These are phyloP conservation scores for Boletus mariae DNA, from an alignment of 1,284 basidiomycete species.

Conservation along the genomic window DNA sequence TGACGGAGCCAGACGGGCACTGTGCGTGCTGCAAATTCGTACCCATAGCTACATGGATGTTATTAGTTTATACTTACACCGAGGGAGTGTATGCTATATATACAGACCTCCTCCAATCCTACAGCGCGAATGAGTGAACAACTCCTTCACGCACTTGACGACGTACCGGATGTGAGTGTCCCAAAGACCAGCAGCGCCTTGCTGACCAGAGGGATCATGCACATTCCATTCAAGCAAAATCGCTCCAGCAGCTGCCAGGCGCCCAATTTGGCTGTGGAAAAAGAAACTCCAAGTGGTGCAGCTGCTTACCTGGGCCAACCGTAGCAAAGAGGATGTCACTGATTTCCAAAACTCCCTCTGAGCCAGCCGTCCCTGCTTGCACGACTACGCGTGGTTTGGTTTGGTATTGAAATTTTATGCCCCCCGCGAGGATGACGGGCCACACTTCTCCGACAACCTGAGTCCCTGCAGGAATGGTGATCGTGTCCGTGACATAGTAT, in stretches of 20 bases:
- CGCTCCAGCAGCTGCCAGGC: conserved; percentile 45
- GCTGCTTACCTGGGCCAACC: conserved; percentile 37
- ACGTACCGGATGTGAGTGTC: conserved; percentile 43
- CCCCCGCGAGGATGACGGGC: conserved; percentile 49
- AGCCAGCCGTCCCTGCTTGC: conserved; percentile 40
- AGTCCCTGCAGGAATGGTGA: conserved; percentile 51
- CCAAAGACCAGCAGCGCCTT: conserved; percentile 56
- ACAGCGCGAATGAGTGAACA: conserved; percentile 1
- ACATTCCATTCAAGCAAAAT: conserved; percentile 60
- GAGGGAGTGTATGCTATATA: neutral
- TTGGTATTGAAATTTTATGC: conserved; percentile 42
- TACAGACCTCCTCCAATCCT: conserved; percentile 34
- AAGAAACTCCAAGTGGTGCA: neutral
- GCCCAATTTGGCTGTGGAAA: too few relatives aligned
- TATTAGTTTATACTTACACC: neutral
- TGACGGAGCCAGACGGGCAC: conserved; percentile 34
- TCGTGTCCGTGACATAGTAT: conserved; percentile 51
- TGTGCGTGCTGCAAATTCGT: conserved; percentile 39
- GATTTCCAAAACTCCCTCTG: conserved; percentile 43
- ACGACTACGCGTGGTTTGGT: conserved; percentile 42
- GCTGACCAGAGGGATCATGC: conserved; percentile 42
- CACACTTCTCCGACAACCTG: conserved; percentile 56
- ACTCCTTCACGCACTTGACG: neutral
- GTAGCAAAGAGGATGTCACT: conserved; percentile 49
- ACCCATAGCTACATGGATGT: conserved; percentile 34